phyloP scores from a whole-genome alignment of 2,329 filamentous ascomycete species.

The Sclerotinia sclerotiorum region DNA sequence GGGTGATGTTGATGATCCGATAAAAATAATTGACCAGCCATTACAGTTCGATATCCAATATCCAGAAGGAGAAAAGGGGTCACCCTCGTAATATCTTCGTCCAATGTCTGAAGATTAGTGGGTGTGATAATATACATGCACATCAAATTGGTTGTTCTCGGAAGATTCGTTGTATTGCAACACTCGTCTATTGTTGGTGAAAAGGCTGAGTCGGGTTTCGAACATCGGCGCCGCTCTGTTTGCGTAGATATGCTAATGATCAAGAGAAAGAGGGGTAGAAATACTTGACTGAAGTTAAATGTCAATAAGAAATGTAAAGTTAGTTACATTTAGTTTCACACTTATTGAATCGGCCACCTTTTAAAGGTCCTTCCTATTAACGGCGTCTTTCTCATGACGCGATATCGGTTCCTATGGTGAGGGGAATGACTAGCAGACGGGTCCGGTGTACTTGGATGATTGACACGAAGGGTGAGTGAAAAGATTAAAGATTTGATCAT shows the following conservation, averaged over 20 bases:
- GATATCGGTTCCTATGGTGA: not conserved
- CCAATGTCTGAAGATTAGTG: not conserved
- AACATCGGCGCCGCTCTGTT: not conserved
- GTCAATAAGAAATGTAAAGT: not conserved
- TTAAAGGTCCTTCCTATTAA: too few relatives aligned
- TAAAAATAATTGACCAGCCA: conserved; percentile 3
- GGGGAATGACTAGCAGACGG: not conserved
- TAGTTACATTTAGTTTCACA: not conserved
- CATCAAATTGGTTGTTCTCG: conserved; percentile 13
- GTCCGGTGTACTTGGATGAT: not conserved
- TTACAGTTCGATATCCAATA: not conserved
- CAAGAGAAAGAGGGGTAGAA: not conserved
- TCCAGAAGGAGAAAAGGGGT: conserved; percentile 5
- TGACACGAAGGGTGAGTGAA: too few relatives aligned
- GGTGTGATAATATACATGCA: conserved; percentile 11
- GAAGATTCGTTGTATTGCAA: not conserved
- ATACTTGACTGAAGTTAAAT: too few relatives aligned
- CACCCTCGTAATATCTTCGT: not conserved
- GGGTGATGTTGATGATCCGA: conserved; percentile 10
- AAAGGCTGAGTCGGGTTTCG: not conserved
- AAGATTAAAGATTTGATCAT: too few relatives aligned
- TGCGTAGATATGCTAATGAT: not conserved
- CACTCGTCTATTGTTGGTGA: not conserved
- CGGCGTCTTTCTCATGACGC: not conserved
- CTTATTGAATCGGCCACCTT: too few relatives aligned